Evolutionary conservation across 208 protist species (phyloP).

Genomic region (Spongospora subterranea): DNA sequence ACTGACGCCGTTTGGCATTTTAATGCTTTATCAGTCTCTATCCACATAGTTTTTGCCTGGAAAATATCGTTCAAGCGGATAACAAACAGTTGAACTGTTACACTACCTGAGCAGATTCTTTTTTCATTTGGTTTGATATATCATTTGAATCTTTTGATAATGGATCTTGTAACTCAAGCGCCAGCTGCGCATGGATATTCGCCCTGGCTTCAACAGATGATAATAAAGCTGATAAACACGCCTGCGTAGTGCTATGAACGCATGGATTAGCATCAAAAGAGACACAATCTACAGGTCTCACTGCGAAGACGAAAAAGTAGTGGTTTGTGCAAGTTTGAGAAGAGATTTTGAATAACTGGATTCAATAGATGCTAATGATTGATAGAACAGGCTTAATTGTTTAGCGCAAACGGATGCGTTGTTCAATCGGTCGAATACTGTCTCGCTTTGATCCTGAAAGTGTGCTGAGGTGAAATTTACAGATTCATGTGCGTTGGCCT

Average conservation of each 20-base stretch:
- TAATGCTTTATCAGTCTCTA: conserved; percentile 31
- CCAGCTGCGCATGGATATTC: background rate
- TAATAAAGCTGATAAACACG: background rate
- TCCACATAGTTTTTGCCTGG: conserved; percentile 16
- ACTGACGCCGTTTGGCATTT: conserved; percentile 10
- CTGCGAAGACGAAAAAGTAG: background rate
- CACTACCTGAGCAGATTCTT: background rate
- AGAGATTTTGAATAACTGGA: background rate
- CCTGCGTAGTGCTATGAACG: no score
- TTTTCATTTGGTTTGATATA: conserved; percentile 36
- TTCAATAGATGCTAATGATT: background rate
- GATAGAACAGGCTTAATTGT: conserved; percentile 5
- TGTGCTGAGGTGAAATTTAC: no score
- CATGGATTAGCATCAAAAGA: no score
- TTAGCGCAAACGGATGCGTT: background rate
- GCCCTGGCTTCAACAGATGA: background rate
- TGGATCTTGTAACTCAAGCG: background rate
- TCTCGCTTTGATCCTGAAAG: background rate
- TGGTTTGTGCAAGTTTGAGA: conserved; percentile 20
- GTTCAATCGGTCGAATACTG: conserved; percentile 31
- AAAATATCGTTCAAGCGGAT: background rate
- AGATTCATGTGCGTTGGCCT: background rate
- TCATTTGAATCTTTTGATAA: background rate
- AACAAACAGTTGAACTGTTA: background rate
- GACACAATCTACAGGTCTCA: no score